Evolutionary conservation across 75 land plant species (phyloP), one percentile per base, ranked within the genome.

Genomic region (Ceratopteris richardii): DNA sequence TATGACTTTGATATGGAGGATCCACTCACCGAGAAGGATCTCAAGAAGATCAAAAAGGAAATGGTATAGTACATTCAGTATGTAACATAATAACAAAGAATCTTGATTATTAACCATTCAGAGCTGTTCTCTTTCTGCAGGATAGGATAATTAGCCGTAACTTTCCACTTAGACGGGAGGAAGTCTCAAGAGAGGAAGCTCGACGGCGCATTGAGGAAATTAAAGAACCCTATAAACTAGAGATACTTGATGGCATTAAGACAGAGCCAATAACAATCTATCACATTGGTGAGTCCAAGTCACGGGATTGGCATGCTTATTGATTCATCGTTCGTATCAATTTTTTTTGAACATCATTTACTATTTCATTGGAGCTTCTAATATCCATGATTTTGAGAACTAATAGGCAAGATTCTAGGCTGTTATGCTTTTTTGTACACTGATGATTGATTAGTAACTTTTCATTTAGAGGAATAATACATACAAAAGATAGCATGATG

Each of bases 1-100:
- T 94, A 94, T 77, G 98, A 94, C 75, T 94, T 94, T 73, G 98
- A 94, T 64, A 82, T 94, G 81, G 66, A 73, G 29, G 91, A 86
- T 61, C 86, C 98, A 14, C 59, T 94, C 47, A 75, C 88, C 28
- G 98, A 94, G 61, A 83, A 76, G 47, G 98, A 94, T 53, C 58
- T 94, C 65, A 90, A 83, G 77, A 94, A 68, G 61, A 90, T 94
- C 13, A 94, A 94, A 59, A 94, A 90, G 67, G 98, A 94, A 51
- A 94, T 94, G 98, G 98, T 94, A 55, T 63, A 83, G 37, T 33
- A 33, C 37, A 33, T 29, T 52, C 12, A 14, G 20, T 20, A 20
- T 16, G 12, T n/a, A n/a, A n/a, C n/a, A n/a, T n/a, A n/a, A n/a
- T n/a, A n/a, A n/a, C n/a, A n/a, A n/a, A n/a, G n/a, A n/a, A n/a